A percentile compares a stretch with the other conserved stretches of the same genome.
Conservation (phyloP, 2,329 filamentous ascomycete species). For the Xylaria sp. region DNA sequence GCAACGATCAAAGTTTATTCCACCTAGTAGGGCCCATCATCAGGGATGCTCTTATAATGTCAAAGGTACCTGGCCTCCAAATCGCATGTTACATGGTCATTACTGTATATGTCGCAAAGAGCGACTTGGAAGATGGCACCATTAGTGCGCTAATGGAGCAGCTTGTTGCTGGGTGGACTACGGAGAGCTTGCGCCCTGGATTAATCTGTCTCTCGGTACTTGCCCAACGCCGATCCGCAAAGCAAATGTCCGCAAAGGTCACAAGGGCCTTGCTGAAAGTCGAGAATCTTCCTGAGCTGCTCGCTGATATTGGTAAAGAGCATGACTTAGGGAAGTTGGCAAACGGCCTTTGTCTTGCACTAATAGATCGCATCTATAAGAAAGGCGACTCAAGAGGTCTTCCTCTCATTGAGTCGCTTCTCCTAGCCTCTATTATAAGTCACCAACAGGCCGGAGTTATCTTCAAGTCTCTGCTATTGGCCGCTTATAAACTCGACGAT, state of each 20-base stretch:
- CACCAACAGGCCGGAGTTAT: constrained; percentile 72
- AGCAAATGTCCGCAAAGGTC: constrained; percentile 75
- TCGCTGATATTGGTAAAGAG: constrained; percentile 71
- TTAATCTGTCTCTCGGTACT: constrained; percentile 84
- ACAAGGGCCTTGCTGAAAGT: constrained; percentile 75
- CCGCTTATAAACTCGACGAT: constrained; percentile 68
- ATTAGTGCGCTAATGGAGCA: constrained; percentile 93
- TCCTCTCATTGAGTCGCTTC: constrained; percentile 68
- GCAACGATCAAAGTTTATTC: constrained; percentile 83
- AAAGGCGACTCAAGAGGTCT: constrained; percentile 69
- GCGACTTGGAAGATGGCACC: constrained; percentile 79
- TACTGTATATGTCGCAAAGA: constrained; percentile 85
- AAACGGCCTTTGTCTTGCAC: constrained; percentile 75
- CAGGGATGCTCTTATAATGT: constrained; percentile 80
- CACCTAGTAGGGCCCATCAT: constrained; percentile 74
- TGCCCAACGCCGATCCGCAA: constrained; percentile 79
- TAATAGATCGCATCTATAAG: constrained; percentile 70
- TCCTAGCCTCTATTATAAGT: constrained; percentile 69
- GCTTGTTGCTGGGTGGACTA: constrained; percentile 79
- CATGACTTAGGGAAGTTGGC: constrained; percentile 77
- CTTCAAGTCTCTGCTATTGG: constrained; percentile 72
- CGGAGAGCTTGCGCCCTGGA: constrained; percentile 77
- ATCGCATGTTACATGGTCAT: constrained; percentile 93
- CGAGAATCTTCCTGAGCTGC: constrained; percentile 66
- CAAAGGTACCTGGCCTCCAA: constrained; percentile 80